Base-by-base conservation (phyloP, 768 basidiomycete species). In the Porphyrellus cyaneotinctus region DNA sequence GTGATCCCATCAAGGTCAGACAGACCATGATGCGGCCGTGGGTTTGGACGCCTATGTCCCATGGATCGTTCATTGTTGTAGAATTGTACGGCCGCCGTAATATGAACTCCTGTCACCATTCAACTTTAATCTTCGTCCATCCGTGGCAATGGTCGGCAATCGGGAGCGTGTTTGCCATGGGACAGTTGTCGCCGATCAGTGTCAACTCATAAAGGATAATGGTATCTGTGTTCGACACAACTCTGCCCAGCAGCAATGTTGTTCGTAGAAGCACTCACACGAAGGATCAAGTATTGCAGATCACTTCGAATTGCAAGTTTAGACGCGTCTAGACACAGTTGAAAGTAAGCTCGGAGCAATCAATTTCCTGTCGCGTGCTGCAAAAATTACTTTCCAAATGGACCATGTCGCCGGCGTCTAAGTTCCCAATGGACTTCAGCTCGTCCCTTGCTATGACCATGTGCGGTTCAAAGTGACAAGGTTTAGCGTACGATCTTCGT, bases 331-430 rank as follows among this genome's bases (percentile, higher is more conserved):
- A 38, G 39, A 42, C 18, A 15, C 17, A 32, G 36, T 22, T 20
- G 13, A 13, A 10, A n/a, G n/a, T 39, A 36, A 20, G 38, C 24
- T 45, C 11, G 20, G 14, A 6, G 33, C 17, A 46, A 37, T 20
- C 20, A 14, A 31, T 36, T 54, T 8, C 6, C 26, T 44, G 35
- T 10, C n/a, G 30, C 23, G 26, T 30, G 35, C 1, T 20, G 31
- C 39, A 30, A 23, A 5, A 17, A 15, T 4, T 2, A 39, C 30
- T 28, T 56, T 56, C 58, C 51, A 49, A 48, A 54, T 44, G 48
- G 52, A 35, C 44, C 11, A 51, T 14, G n/a, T n/a, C n/a, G 8
- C 20, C 43, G 47, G 37, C n/a, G 20, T 38, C 30, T 23, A 5
- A 20, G 31, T 26, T 30, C 18, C 44, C 31, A n/a, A 33, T 20